Evolutionary conservation across 1,139 yeast genomes (phyloP).

Genomic region (Candida labiduridarum): DNA sequence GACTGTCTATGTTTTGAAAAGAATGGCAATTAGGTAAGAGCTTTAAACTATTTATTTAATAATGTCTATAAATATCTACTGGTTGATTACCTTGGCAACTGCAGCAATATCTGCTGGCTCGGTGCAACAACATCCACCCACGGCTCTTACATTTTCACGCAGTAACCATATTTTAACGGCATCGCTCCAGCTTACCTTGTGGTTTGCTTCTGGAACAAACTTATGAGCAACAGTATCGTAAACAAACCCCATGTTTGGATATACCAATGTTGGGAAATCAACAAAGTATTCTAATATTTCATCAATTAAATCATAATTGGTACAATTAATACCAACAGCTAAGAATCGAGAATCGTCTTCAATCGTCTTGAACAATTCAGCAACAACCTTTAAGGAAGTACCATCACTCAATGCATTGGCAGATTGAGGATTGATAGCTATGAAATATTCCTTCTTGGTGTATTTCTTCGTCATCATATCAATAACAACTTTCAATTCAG

Average conservation of each 20-base stretch:
- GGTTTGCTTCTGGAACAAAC: constrained; percentile 13
- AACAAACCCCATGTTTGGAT: constrained; percentile 44
- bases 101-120: constrained; percentile 44
- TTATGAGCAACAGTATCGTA: constrained; percentile 19
- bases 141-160: constrained; percentile 33
- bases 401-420: constrained; percentile 33
- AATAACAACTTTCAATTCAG: constrained; percentile 47
- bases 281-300: constrained; percentile 13
- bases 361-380: constrained; percentile 15
- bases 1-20: too few species aligned
- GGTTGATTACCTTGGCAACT: constrained; percentile 1
- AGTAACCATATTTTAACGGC: constrained; percentile 36
- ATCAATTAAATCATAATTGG: constrained; percentile 25
- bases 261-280: constrained; percentile 28
- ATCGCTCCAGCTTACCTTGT: constrained; percentile 28
- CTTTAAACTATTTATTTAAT: not conserved
- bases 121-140: constrained; percentile 66
- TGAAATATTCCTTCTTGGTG: constrained; percentile 25
- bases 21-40: too few species aligned
- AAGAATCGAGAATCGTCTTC: constrained; percentile 20
- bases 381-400: constrained; percentile 27
- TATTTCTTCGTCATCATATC: constrained; percentile 23
- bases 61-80: not conserved
- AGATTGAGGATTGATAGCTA: constrained; percentile 28
- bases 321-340: constrained; percentile 46